phyloP scores from a whole-genome alignment of 176 grass and related monocot genomes.

The Oryza punctata region DNA sequence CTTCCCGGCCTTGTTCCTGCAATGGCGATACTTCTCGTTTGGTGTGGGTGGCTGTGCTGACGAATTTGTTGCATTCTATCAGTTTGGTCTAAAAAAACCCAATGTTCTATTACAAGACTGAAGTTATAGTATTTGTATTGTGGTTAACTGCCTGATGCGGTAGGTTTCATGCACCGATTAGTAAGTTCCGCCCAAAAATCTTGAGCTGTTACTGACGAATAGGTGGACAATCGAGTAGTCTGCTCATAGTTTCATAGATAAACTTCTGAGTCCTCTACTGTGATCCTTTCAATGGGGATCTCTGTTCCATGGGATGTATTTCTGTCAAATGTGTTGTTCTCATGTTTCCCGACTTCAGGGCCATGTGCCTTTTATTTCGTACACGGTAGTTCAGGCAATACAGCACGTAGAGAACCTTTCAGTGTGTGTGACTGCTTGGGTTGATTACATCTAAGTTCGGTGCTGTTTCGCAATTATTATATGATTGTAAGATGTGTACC shows the following conservation, averaged over 20 bases:
- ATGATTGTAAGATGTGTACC: constrained; percentile 1
- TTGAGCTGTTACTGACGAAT: not conserved
- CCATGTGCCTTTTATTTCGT: not conserved
- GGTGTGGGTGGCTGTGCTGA: not conserved
- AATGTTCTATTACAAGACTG: too few species aligned
- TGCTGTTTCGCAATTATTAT: not conserved
- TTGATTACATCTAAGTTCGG: not conserved
- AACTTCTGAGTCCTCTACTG: not conserved
- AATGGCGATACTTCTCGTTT: not conserved
- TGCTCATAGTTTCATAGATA: not conserved
- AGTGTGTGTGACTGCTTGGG: not conserved
- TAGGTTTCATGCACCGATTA: not conserved
- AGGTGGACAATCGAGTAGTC: not conserved
- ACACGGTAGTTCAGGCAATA: not conserved
- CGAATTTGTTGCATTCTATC: not conserved
- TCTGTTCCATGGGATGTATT: not conserved
- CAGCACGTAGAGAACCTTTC: not conserved
- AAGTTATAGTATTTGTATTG: not conserved
- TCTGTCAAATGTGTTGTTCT: not conserved
- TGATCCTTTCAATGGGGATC: not conserved
- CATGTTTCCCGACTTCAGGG: not conserved
- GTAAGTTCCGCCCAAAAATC: not conserved
- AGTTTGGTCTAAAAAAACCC: too few species aligned
- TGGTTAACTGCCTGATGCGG: not conserved
- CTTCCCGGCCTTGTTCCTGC: constrained; percentile 16